Evolutionary conservation across 805 yeast species (phyloP).

Genomic region (Barnettozyma sp.): DNA sequence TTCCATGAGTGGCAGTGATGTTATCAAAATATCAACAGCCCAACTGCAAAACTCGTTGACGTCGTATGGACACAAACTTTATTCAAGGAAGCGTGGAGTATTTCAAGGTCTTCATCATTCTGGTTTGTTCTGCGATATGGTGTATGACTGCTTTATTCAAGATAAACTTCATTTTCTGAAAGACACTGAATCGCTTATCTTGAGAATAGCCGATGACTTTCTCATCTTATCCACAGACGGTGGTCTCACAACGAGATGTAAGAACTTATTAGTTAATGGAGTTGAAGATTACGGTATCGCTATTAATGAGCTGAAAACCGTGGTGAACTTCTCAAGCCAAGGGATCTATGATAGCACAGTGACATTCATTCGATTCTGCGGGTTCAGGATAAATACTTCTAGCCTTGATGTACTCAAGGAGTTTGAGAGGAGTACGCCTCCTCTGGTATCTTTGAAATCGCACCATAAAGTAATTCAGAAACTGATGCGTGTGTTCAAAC

Average conservation of each 20-base stretch:
- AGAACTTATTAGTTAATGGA: conserved; percentile 28
- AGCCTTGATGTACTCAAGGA: conserved; percentile 32
- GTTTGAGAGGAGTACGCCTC: conserved; percentile 16
- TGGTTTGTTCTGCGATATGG: conserved; percentile 63
- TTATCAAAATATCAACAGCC: conserved; percentile 38
- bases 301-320: conserved; percentile 33
- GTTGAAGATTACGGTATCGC: conserved; percentile 29
- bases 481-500: conserved; percentile 22
- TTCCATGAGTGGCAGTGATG: conserved; percentile 35
- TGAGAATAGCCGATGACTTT: conserved; percentile 83
- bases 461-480: conserved; percentile 10
- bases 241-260: conserved; percentile 26
- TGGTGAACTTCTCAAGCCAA: conserved; percentile 25
- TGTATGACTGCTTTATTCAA: conserved; percentile 56
- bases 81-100: conserved; percentile 56
- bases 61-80: conserved; percentile 30
- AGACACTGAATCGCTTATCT: conserved; percentile 30
- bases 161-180: conserved; percentile 20
- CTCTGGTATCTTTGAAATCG: conserved; percentile 12
- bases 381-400: conserved; percentile 30
- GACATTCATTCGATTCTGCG: conserved; percentile 34
- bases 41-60: conserved; percentile 51
- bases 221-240: conserved; percentile 50
- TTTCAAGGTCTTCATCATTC: conserved; percentile 84
- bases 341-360: conserved; percentile 4